Conservation (phyloP, 1,284 basidiomycete species). For the Apiotrichum montevideense region DNA sequence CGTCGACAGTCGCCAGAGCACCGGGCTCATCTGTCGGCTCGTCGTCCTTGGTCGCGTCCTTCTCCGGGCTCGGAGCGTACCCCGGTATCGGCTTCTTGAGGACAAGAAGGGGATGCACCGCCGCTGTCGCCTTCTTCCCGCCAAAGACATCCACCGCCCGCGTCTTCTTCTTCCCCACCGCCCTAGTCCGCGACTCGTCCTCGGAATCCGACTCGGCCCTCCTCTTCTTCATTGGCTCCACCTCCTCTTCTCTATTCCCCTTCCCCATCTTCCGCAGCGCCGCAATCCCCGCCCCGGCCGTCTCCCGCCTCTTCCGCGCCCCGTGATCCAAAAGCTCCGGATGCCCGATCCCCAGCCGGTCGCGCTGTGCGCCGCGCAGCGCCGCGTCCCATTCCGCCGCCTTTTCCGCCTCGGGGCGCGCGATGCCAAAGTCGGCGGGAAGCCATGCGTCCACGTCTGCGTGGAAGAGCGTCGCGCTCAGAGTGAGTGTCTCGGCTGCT, state of each 20-base stretch:
- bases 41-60: too few species aligned
- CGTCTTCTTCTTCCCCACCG: slow-evolving; percentile 26
- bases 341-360: slow-evolving; percentile 36
- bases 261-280: slow-evolving; percentile 3
- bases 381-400: slow-evolving; percentile 14
- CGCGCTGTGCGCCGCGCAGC: slow-evolving; percentile 10
- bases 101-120: slow-evolving; percentile 8
- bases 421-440: slow-evolving; percentile 29
- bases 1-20: slow-evolving; percentile 1
- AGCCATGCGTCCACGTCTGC: slow-evolving; percentile 38
- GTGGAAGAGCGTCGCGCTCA: slow-evolving; percentile 36
- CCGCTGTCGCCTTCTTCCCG: slow-evolving; percentile 20
- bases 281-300: slow-evolving; percentile 10
- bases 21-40: slow-evolving; percentile 3
- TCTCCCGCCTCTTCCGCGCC: background rate
- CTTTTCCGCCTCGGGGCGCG: slow-evolving; percentile 2
- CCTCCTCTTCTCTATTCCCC: slow-evolving; percentile 1
- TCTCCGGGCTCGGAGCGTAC: slow-evolving; percentile 4
- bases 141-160: slow-evolving; percentile 22
- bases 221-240: slow-evolving; percentile 4
- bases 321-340: slow-evolving; percentile 20
- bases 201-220: background rate
- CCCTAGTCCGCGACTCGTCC: slow-evolving; percentile 12
- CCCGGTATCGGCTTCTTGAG: slow-evolving; percentile 14
- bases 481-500: slow-evolving; percentile 24